Conservation (phyloP, 257 asterid species). For the Solanum gracilifrons region DNA sequence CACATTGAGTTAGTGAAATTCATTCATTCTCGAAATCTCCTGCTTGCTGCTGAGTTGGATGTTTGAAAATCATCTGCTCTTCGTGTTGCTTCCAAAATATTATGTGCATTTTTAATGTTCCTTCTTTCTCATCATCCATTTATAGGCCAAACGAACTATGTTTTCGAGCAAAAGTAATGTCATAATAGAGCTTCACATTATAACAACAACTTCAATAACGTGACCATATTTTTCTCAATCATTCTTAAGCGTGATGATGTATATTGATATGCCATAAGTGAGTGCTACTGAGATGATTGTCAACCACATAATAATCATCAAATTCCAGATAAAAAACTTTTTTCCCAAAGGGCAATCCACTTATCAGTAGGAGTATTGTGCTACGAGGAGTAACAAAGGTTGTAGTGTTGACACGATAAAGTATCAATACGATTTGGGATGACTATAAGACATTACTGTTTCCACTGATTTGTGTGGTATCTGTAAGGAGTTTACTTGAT, state of each 20-base stretch:
- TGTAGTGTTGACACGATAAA: conserved; percentile 4
- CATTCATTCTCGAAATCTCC: conserved; percentile 6
- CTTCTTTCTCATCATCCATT: too few species aligned
- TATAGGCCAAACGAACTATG: too few species aligned
- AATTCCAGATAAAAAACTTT: background rate
- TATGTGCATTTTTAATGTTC: too few species aligned
- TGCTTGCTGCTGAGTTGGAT: conserved; percentile 16
- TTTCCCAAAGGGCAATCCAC: conserved; percentile 8
- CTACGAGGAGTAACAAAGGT: conserved; percentile 24
- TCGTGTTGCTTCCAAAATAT: conserved; percentile 6
- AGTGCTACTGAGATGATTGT: too few species aligned
- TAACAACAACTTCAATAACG: too few species aligned
- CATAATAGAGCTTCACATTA: too few species aligned
- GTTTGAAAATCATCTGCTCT: conserved; percentile 12
- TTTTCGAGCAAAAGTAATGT: too few species aligned
- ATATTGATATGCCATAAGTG: too few species aligned
- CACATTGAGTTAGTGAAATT: conserved; percentile 8
- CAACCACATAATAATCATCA: too few species aligned
- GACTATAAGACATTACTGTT: background rate
- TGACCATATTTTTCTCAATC: too few species aligned
- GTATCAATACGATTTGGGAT: background rate
- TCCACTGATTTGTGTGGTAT: background rate
- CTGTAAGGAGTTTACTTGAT: background rate
- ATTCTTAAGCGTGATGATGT: too few species aligned
- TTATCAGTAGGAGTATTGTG: conserved; percentile 16